These are phyloP conservation scores for Eustoma russellianum DNA, from an alignment of 257 asterid genomes.

Conservation along the genomic window DNA sequence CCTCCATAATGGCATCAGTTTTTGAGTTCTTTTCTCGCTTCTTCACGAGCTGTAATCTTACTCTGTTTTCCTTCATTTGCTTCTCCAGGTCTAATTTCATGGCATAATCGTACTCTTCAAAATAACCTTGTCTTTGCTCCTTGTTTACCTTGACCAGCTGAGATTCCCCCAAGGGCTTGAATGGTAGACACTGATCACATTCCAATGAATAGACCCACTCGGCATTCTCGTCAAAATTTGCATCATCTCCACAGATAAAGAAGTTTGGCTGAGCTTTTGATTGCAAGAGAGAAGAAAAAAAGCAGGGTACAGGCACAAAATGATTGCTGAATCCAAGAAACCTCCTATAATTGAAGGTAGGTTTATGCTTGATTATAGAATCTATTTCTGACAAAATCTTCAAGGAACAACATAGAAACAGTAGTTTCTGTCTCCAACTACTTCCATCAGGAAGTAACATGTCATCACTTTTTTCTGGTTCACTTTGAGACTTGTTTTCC, in stretches of 20 bases:
- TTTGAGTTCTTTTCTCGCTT: conserved; percentile 1
- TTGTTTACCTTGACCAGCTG: conserved; percentile 12
- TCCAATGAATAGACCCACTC: conserved; percentile 22
- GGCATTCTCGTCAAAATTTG: conserved; percentile 19
- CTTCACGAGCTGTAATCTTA: no score
- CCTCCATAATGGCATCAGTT: conserved; percentile 10
- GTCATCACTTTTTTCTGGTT: conserved; percentile 20
- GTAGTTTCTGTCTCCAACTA: conserved; percentile 50
- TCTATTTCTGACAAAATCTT: conserved; percentile 48
- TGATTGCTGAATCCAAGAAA: conserved; percentile 15
- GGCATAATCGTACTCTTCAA: conserved; percentile 16
- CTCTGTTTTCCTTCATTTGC: conserved; percentile 19
- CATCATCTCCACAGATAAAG: conserved; percentile 14
- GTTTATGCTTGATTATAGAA: conserved; percentile 18
- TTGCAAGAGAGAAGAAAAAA: conserved; percentile 32
- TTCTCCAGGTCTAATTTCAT: conserved; percentile 13
- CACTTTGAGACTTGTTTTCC: conserved; percentile 32
- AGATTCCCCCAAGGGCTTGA: conserved; percentile 14
- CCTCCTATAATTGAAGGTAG: conserved; percentile 4
- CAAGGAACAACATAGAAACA: conserved; percentile 53
- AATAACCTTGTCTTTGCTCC: conserved; percentile 16
- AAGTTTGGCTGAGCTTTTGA: conserved; percentile 24
- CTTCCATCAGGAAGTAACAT: conserved; percentile 26
- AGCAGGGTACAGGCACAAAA: conserved; percentile 20
- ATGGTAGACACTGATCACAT: conserved; percentile 16